These are phyloP conservation scores for Lipomyces oligophaga DNA, from an alignment of 805 yeast genomes.

Conservation along the genomic window DNA sequence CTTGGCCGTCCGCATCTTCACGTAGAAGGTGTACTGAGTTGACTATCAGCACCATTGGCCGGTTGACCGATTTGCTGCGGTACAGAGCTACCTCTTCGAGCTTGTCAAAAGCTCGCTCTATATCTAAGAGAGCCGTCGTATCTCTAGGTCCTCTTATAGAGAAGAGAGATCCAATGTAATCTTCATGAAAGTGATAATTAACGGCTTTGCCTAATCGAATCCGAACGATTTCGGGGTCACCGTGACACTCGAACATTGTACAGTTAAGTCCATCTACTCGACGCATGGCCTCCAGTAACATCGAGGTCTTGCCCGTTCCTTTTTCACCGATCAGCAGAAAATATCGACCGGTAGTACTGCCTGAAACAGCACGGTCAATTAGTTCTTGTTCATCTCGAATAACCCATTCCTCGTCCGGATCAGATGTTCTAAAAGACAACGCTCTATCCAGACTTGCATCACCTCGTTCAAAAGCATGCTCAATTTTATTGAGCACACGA, in stretches of 20 bases:
- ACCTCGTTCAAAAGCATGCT: slow-evolving; percentile 60
- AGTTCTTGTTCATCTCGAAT: slow-evolving; percentile 63
- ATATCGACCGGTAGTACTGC: slow-evolving; percentile 64
- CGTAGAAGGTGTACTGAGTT: slow-evolving; percentile 72
- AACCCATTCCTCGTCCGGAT: slow-evolving; percentile 34
- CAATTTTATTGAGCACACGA: slow-evolving; percentile 63
- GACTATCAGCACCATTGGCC: slow-evolving; percentile 65
- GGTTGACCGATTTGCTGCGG: slow-evolving; percentile 38
- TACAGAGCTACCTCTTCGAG: slow-evolving; percentile 67
- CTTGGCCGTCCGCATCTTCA: slow-evolving; percentile 69
- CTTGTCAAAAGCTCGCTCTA: slow-evolving; percentile 75
- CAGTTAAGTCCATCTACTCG: slow-evolving; percentile 61
- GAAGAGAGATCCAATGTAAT: slow-evolving; percentile 76
- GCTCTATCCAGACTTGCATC: slow-evolving; percentile 61
- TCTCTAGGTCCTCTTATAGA: slow-evolving; percentile 82
- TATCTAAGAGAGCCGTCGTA: slow-evolving; percentile 74
- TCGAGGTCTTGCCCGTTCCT: slow-evolving; percentile 80
- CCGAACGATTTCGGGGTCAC: slow-evolving; percentile 79
- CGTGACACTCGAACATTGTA: slow-evolving; percentile 73
- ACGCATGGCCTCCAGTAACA: slow-evolving; percentile 66
- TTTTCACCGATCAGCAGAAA: slow-evolving; percentile 75
- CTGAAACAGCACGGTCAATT: slow-evolving; percentile 62
- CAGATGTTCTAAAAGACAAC: slow-evolving; percentile 40
- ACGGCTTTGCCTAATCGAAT: slow-evolving; percentile 72
- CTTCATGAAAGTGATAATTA: slow-evolving; percentile 70